phyloP scores from a whole-genome alignment of 2,329 filamentous ascomycete species.

The Grosmannia huntii region DNA sequence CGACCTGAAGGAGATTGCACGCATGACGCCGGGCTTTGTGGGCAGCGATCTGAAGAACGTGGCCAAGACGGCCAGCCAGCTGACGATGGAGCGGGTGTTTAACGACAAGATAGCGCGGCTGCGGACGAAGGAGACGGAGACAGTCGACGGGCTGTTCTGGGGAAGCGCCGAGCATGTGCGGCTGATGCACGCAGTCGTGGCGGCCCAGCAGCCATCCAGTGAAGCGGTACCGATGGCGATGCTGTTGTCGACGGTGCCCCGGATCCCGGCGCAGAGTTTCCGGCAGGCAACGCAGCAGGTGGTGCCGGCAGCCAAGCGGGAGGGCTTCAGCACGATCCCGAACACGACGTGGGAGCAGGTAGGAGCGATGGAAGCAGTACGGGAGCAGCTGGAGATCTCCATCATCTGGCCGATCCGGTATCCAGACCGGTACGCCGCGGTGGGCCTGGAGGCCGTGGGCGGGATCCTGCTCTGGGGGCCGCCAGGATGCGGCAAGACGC shows the following conservation, averaged over 20 bases:
- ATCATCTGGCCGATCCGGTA: constrained; percentile 83
- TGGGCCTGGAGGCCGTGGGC: constrained; percentile 69
- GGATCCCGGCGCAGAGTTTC: constrained; percentile 49
- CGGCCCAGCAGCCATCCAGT: too few relatives aligned
- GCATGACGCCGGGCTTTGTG: constrained; percentile 82
- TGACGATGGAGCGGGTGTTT: background rate
- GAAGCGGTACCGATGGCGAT: too few relatives aligned
- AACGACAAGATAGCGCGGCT: constrained; percentile 1
- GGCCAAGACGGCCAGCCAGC: constrained; percentile 27
- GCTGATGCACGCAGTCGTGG: too few relatives aligned
- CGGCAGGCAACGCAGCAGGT: constrained; percentile 60
- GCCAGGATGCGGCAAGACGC: constrained; percentile 90
- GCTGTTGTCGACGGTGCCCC: constrained; percentile 1
- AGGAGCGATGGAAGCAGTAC: constrained; percentile 68
- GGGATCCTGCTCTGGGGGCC: constrained; percentile 94
- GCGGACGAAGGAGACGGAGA: background rate
- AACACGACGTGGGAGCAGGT: constrained; percentile 90
- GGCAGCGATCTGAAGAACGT: constrained; percentile 71
- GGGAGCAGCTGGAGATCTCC: constrained; percentile 68
- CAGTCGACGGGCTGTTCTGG: background rate
- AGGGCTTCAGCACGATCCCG: constrained; percentile 90
- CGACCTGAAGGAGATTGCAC: constrained; percentile 62
- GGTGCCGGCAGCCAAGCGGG: constrained; percentile 71
- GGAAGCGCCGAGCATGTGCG: too few relatives aligned
- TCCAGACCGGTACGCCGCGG: constrained; percentile 61